These are phyloP conservation scores for Colletotrichum neosansevieriae DNA, from an alignment of 2,329 filamentous ascomycete genomes.

Conservation along the genomic window DNA sequence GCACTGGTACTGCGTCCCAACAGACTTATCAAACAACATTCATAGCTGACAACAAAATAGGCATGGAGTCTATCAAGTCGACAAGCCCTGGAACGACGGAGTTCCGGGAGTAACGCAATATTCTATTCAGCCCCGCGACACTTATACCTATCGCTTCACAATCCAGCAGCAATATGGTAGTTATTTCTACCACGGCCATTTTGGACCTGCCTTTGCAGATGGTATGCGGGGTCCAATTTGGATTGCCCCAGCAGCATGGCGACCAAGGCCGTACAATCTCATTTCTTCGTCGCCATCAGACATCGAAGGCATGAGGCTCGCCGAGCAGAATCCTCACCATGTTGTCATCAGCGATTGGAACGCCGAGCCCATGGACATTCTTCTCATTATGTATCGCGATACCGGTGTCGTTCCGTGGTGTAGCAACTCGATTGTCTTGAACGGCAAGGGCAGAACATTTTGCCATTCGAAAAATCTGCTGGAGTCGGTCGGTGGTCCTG, in stretches of 20 bases:
- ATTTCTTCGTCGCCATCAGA: constrained; percentile 22
- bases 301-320: constrained; percentile 27
- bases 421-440: constrained; percentile 35
- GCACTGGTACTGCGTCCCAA: constrained; percentile 18
- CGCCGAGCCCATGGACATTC: constrained; percentile 29
- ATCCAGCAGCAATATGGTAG: constrained; percentile 32
- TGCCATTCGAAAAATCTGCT: constrained; percentile 19
- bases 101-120: constrained; percentile 34
- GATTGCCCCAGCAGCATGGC: constrained; percentile 31
- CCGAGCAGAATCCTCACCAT: constrained; percentile 21
- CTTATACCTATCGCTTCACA: constrained; percentile 29
- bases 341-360: constrained; percentile 37
- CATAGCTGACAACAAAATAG: background rate
- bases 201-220: constrained; percentile 30
- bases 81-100: constrained; percentile 35
- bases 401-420: constrained; percentile 31
- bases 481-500: constrained; percentile 15
- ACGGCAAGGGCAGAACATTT: constrained; percentile 26
- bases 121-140: constrained; percentile 33
- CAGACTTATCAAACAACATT: too few species aligned
- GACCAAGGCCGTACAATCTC: constrained; percentile 30
- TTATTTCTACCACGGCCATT: constrained; percentile 34
- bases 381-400: constrained; percentile 34
- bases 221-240: constrained; percentile 37
- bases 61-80: constrained; percentile 34